A percentile compares a stretch with the other conserved stretches of the same genome.
Conservation (phyloP, 768 basidiomycete species). For the Pleurotus ostreatus region DNA sequence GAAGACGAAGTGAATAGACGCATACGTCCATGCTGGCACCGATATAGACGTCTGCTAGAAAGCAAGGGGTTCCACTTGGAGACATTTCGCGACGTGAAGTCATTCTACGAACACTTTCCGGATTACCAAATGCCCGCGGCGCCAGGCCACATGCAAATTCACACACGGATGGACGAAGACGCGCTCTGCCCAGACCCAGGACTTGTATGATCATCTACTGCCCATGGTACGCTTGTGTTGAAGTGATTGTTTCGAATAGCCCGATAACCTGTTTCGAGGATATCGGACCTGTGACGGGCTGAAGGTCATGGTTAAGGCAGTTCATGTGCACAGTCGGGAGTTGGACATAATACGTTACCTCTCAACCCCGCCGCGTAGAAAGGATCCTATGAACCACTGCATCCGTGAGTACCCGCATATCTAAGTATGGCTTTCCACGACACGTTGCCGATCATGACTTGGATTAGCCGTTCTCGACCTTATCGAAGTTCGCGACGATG, state of each 20-base stretch:
- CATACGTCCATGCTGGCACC: conserved; percentile 57
- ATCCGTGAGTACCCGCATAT: conserved; percentile 52
- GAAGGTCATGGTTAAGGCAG: conserved; percentile 66
- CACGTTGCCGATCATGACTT: conserved; percentile 10
- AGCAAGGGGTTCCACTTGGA: conserved; percentile 59
- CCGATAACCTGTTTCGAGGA: conserved; percentile 71
- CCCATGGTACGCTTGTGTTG: neutral
- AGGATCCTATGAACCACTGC: conserved; percentile 69
- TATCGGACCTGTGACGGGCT: conserved; percentile 43
- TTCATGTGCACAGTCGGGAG: conserved; percentile 60
- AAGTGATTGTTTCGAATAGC: conserved; percentile 34
- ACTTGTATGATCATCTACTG: conserved; percentile 42
- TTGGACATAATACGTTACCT: conserved; percentile 54
- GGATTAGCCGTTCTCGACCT: conserved; percentile 60
- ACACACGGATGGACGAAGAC: conserved; percentile 40
- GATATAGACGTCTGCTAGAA: conserved; percentile 44
- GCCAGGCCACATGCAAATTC: conserved; percentile 18
- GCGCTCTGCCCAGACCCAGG: conserved; percentile 70
- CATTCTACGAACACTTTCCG: conserved; percentile 38
- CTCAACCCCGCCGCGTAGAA: conserved; percentile 45
- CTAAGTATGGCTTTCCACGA: neutral
- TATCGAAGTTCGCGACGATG: conserved; percentile 48
- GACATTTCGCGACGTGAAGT: conserved; percentile 63
- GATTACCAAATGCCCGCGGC: conserved; percentile 16
- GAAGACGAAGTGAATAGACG: conserved; percentile 61